These are phyloP conservation scores for Filobasidium uniguttulatum DNA, from an alignment of 1,284 basidiomycete genomes.

Conservation along the genomic window DNA sequence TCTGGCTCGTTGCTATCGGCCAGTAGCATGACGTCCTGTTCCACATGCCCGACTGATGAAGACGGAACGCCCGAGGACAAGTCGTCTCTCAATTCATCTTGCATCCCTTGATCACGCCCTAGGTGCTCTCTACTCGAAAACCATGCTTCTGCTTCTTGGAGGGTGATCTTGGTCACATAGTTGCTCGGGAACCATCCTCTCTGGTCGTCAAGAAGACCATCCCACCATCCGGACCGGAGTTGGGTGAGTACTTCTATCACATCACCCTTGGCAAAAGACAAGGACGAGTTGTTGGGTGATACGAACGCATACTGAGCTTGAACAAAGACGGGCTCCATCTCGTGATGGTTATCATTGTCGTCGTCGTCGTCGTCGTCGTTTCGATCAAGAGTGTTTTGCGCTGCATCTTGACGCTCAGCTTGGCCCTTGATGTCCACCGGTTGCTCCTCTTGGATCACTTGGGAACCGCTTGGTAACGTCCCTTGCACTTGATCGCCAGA, in stretches of 20 bases:
- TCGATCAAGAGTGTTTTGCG: neutral
- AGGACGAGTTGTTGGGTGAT: slow-evolving; percentile 70
- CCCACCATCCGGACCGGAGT: slow-evolving; percentile 96
- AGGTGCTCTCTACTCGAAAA: slow-evolving; percentile 27
- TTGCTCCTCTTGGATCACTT: neutral
- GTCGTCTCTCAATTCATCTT: neutral
- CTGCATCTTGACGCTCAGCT: neutral
- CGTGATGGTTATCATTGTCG: neutral
- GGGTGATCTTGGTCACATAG: slow-evolving; percentile 67
- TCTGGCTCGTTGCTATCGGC: too few species aligned
- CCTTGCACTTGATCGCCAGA: neutral
- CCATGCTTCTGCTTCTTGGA: slow-evolving; percentile 60
- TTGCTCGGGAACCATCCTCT: slow-evolving; percentile 98
- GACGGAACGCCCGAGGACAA: too few species aligned
- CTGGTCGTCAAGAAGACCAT: slow-evolving; percentile 67
- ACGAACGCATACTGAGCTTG: slow-evolving; percentile 84
- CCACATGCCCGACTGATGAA: too few species aligned
- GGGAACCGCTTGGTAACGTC: neutral
- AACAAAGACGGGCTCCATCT: slow-evolving; percentile 67
- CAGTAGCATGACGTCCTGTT: too few species aligned
- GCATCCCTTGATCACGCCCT: neutral
- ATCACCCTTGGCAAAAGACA: slow-evolving; percentile 74
- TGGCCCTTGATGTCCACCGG: neutral
- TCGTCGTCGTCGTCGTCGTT: neutral
- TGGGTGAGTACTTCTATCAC: slow-evolving; percentile 87